Conservation (phyloP, 192 early-diverging fungal genomes). For the Podila verticillata region DNA sequence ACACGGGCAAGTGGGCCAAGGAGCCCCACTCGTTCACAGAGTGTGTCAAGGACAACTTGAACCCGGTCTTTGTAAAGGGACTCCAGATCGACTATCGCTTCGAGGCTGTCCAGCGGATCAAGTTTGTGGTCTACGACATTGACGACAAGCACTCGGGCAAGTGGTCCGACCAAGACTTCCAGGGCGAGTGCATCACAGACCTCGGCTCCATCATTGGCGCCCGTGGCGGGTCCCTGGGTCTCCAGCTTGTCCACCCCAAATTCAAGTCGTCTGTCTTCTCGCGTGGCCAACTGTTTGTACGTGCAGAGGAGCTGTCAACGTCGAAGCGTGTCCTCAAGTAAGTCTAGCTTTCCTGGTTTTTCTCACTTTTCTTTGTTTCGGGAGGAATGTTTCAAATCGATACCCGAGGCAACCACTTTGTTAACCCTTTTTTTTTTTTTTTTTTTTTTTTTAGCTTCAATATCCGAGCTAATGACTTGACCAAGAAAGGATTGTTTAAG, state of each 20-base stretch:
- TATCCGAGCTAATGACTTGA: conserved; percentile 46
- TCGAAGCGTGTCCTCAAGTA: conserved; percentile 47
- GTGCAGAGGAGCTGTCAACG: conserved; percentile 50
- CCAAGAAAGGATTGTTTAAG: conserved; percentile 42
- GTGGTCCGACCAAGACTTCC: conserved; percentile 49
- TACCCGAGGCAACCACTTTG: neutral
- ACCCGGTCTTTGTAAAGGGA: conserved; percentile 56
- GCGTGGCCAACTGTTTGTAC: conserved; percentile 54
- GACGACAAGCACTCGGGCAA: conserved; percentile 50
- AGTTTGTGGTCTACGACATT: conserved; percentile 39
- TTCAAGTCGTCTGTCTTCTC: neutral
- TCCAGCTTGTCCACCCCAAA: conserved; percentile 13
- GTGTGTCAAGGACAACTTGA: conserved; percentile 54
- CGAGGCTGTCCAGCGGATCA: conserved; percentile 55
- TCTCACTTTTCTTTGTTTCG: neutral
- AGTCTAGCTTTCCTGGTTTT: neutral
- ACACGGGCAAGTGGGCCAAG: conserved; percentile 17
- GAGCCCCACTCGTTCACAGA: conserved; percentile 46
- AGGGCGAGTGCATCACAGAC: conserved; percentile 45
- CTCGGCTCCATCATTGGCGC: conserved; percentile 29
- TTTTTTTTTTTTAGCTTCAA: conserved; percentile 29
- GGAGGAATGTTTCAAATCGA: neutral
- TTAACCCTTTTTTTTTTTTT: neutral
- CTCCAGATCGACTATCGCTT: conserved; percentile 57
- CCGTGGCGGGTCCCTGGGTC: neutral